Conservation (phyloP, 2,329 filamentous ascomycete genomes). For the Acarospora socialis region DNA sequence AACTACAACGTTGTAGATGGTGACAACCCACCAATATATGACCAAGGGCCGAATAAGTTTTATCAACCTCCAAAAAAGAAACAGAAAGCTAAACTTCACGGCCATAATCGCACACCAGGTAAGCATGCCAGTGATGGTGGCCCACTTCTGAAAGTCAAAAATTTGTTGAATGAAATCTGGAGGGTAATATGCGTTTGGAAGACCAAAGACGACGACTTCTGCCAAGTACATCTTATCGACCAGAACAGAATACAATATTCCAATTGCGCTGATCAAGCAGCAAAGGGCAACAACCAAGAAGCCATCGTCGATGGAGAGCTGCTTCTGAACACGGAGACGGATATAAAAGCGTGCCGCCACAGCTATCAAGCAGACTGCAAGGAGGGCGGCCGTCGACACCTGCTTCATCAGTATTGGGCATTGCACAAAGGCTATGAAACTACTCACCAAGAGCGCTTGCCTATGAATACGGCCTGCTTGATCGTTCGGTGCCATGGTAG, state of each 20-base stretch:
- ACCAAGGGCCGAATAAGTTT: slow-evolving; percentile 5
- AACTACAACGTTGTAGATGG: slow-evolving; percentile 5
- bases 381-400: slow-evolving; percentile 5
- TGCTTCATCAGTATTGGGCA: background rate
- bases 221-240: slow-evolving; percentile 7
- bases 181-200: too few relatives aligned
- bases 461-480: slow-evolving; percentile 4
- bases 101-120: slow-evolving; percentile 10
- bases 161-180: too few relatives aligned
- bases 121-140: slow-evolving; percentile 3
- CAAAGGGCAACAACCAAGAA: slow-evolving; percentile 5
- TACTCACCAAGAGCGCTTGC: slow-evolving; percentile 5
- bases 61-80: slow-evolving; percentile 11
- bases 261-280: slow-evolving; percentile 7
- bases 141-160: slow-evolving; percentile 3
- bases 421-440: background rate
- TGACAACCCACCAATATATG: slow-evolving; percentile 9
- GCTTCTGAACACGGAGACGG: slow-evolving; percentile 6
- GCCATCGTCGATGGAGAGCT: slow-evolving; percentile 8
- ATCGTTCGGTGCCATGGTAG: slow-evolving; percentile 3
- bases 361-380: slow-evolving; percentile 4
- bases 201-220: background rate
- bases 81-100: slow-evolving; percentile 14
- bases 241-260: slow-evolving; percentile 2
- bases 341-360: slow-evolving; percentile 7